Evolutionary conservation across 2,329 filamentous ascomycete genomes (phyloP).

Genomic region (Botrytis aclada): DNA sequence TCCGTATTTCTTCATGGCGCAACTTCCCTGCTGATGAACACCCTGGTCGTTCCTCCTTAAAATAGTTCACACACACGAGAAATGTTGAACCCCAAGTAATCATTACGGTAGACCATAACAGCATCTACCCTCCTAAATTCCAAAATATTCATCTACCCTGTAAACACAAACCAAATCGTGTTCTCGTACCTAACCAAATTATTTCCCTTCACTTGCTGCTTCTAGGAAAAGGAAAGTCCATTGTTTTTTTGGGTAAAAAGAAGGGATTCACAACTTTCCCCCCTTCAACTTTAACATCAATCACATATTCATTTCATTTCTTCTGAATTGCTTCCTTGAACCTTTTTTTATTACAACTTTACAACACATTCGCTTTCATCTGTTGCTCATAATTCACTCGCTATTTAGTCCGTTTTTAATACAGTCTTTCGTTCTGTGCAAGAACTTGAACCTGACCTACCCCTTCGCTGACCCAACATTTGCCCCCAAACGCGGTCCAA

Average conservation of each 20-base stretch:
- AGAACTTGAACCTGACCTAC: background rate
- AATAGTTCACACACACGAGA: slow-evolving; percentile 4
- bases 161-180: background rate
- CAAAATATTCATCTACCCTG: background rate
- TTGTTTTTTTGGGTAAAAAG: background rate
- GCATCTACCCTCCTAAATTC: background rate
- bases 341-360: background rate
- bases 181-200: background rate
- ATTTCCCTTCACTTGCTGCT: background rate
- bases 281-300: background rate
- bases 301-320: background rate
- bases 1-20: background rate
- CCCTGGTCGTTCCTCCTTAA: slow-evolving; percentile 8
- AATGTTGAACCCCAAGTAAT: background rate
- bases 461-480: background rate
- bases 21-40: background rate
- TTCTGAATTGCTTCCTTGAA: background rate
- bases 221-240: background rate
- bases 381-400: background rate
- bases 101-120: slow-evolving; percentile 7
- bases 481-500: background rate
- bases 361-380: slow-evolving; percentile 12
- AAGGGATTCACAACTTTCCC: slow-evolving; percentile 10
- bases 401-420: background rate
- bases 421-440: background rate